A percentile compares a stretch with the other conserved stretches of the same genome.
phyloP scores from a whole-genome alignment of 2,329 filamentous ascomycete species.

The Exserohilum rostratum region DNA sequence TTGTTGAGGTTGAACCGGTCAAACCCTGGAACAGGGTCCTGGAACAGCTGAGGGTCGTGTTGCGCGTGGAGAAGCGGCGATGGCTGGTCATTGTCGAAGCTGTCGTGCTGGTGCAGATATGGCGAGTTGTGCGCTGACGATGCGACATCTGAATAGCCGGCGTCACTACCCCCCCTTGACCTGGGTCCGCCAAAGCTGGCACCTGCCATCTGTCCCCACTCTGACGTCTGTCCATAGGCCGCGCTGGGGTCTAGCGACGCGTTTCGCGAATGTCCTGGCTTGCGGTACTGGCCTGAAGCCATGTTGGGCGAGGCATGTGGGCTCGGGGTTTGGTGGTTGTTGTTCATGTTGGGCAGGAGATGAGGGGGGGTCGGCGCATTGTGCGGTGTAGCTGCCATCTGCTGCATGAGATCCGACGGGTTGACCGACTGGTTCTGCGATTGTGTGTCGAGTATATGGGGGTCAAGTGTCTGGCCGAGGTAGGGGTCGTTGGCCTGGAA shows the following conservation, averaged over 20 bases:
- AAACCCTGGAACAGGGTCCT: slow-evolving; percentile 74
- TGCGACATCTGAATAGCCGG: slow-evolving; percentile 74
- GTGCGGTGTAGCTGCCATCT: slow-evolving; percentile 59
- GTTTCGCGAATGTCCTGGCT: slow-evolving; percentile 63
- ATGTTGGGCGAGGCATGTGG: slow-evolving; percentile 61
- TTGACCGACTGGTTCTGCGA: slow-evolving; percentile 53
- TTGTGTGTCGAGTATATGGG: slow-evolving; percentile 51
- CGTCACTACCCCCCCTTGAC: slow-evolving; percentile 77
- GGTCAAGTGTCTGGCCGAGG: slow-evolving; percentile 54
- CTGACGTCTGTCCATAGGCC: slow-evolving; percentile 61
- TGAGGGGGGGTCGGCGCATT: slow-evolving; percentile 62
- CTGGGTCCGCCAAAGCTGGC: slow-evolving; percentile 77
- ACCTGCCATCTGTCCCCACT: slow-evolving; percentile 64
- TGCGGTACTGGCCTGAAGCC: slow-evolving; percentile 59
- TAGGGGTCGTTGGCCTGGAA: slow-evolving; percentile 67
- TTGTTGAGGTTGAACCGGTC: slow-evolving; percentile 74
- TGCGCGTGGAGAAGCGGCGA: slow-evolving; percentile 80
- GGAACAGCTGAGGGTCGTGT: slow-evolving; percentile 74
- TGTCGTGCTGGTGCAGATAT: slow-evolving; percentile 76
- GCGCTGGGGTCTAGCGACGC: slow-evolving; percentile 67
- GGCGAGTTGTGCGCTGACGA: slow-evolving; percentile 86
- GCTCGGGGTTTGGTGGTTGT: slow-evolving; percentile 59
- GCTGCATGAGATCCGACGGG: slow-evolving; percentile 54
- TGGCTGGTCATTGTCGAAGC: slow-evolving; percentile 76
- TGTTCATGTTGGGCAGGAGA: slow-evolving; percentile 59